Conservation (phyloP, 1,139 yeast species). For the Yamadazyma oceani region DNA sequence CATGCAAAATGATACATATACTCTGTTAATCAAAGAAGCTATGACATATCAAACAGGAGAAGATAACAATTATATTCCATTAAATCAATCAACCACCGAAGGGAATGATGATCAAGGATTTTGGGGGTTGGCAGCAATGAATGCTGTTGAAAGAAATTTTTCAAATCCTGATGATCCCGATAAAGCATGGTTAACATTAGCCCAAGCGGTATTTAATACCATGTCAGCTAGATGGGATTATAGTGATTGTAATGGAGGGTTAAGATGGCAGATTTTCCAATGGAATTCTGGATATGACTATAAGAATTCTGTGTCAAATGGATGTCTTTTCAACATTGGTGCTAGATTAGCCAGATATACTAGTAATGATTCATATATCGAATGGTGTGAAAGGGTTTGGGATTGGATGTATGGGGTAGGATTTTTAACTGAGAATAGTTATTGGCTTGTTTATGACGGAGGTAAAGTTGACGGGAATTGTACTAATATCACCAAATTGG, state of each 20-base stretch:
- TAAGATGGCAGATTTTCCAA: constrained; percentile 94
- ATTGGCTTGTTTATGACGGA: constrained; percentile 75
- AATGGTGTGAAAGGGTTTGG: constrained; percentile 78
- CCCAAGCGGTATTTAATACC: constrained; percentile 84
- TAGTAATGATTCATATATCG: constrained; percentile 66
- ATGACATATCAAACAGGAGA: constrained; percentile 66
- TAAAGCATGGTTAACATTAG: constrained; percentile 64
- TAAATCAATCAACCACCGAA: constrained; percentile 72
- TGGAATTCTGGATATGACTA: constrained; percentile 95
- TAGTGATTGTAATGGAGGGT: constrained; percentile 76
- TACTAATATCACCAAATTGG: constrained; percentile 52
- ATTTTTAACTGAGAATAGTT: constrained; percentile 48
- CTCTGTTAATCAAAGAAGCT: constrained; percentile 54
- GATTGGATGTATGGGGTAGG: constrained; percentile 75
- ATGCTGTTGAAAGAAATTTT: constrained; percentile 80
- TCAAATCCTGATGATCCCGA: constrained; percentile 51
- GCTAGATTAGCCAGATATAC: constrained; percentile 87
- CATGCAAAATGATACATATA: constrained; percentile 63
- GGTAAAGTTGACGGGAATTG: constrained; percentile 66
- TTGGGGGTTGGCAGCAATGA: constrained; percentile 85
- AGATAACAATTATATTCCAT: constrained; percentile 69
- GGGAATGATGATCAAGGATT: constrained; percentile 94
- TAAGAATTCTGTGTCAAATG: constrained; percentile 87
- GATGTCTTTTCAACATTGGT: constrained; percentile 84
- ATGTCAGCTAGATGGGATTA: constrained; percentile 89